A percentile compares a stretch with the other conserved stretches of the same genome.
These are phyloP conservation scores for Halophytophthora polymorphica DNA, from an alignment of 352 stramenopile species.

Conservation along the genomic window DNA sequence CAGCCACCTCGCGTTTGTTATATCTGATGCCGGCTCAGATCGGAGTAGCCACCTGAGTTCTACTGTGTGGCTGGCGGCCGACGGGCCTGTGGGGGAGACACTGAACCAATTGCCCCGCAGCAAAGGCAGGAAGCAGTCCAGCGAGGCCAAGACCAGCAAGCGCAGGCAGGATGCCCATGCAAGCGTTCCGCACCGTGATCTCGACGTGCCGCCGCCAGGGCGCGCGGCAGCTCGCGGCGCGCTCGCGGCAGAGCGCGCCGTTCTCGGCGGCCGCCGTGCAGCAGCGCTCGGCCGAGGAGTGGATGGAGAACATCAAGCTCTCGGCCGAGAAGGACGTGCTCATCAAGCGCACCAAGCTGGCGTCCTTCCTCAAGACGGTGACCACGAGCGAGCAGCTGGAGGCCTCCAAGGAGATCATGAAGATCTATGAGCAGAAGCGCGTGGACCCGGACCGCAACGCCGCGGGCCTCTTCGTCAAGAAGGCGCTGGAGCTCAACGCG, in stretches of 20 bases:
- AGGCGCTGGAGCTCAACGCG: slow-evolving; percentile 73
- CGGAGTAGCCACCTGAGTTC: too few relatives aligned
- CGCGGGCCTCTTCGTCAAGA: slow-evolving; percentile 79
- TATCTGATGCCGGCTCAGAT: too few relatives aligned
- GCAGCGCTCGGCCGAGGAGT: slow-evolving; percentile 61
- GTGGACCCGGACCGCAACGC: slow-evolving; percentile 76
- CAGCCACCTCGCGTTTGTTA: too few relatives aligned
- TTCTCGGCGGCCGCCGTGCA: slow-evolving; percentile 32
- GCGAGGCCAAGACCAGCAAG: too few relatives aligned
- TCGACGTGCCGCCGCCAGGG: slow-evolving; percentile 48
- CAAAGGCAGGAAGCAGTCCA: too few relatives aligned
- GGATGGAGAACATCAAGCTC: slow-evolving; percentile 78
- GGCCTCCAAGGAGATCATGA: slow-evolving; percentile 83
- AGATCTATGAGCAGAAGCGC: slow-evolving; percentile 85
- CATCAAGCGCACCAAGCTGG: slow-evolving; percentile 83
- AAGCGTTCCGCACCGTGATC: slow-evolving; percentile 68
- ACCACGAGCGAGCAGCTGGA: slow-evolving; percentile 78
- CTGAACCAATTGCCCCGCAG: too few relatives aligned
- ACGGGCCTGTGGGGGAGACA: too few relatives aligned
- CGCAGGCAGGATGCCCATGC: slow-evolving; percentile 37
- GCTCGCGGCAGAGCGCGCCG: slow-evolving; percentile 29
- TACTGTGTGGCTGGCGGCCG: too few relatives aligned
- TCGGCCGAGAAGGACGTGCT: slow-evolving; percentile 70
- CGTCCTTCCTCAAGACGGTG: slow-evolving; percentile 81
- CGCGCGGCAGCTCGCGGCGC: slow-evolving; percentile 25